A percentile compares a stretch with the other conserved stretches of the same genome.
phyloP scores from a whole-genome alignment of 179 eudicot species.

The Silene coronaria region DNA sequence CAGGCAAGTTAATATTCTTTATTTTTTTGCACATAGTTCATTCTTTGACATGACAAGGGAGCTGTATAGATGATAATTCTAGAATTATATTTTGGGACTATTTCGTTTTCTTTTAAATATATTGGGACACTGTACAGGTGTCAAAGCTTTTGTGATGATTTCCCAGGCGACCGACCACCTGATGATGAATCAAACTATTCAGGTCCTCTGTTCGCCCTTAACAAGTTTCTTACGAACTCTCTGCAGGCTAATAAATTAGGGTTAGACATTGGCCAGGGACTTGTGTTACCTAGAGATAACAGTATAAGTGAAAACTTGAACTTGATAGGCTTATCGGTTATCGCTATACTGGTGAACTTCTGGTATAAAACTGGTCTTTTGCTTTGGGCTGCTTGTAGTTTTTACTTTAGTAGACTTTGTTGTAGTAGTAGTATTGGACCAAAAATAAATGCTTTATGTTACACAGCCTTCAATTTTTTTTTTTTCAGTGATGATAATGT shows the following conservation, averaged over 20 bases:
- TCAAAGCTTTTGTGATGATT: constrained; percentile 30
- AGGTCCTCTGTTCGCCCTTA: constrained; percentile 17
- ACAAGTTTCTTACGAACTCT: not conserved
- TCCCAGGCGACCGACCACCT: constrained; percentile 10
- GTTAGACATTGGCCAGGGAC: not conserved
- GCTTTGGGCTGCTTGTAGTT: constrained; percentile 9
- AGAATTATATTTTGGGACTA: not conserved
- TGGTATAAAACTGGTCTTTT: not conserved
- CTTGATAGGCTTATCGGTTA: not conserved
- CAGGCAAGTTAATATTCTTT: constrained; percentile 41
- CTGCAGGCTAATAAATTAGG: not conserved
- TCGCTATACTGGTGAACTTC: not conserved
- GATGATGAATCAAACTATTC: constrained; percentile 14
- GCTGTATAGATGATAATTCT: not conserved
- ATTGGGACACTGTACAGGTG: constrained; percentile 21
- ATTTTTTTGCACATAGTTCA: not conserved
- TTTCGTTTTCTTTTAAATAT: not conserved
- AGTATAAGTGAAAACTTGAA: not conserved
- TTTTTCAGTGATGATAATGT: not conserved
- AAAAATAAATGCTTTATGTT: not conserved
- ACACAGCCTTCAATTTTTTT: not conserved
- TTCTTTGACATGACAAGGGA: not conserved
- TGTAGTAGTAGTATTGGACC: constrained; percentile 1
- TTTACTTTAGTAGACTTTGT: not conserved
- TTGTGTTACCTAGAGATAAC: not conserved